A percentile compares a stretch with the other conserved stretches of the same genome.
Evolutionary conservation across 2,329 filamentous ascomycete species (phyloP).

Genomic region (Pezicula radicicola): DNA sequence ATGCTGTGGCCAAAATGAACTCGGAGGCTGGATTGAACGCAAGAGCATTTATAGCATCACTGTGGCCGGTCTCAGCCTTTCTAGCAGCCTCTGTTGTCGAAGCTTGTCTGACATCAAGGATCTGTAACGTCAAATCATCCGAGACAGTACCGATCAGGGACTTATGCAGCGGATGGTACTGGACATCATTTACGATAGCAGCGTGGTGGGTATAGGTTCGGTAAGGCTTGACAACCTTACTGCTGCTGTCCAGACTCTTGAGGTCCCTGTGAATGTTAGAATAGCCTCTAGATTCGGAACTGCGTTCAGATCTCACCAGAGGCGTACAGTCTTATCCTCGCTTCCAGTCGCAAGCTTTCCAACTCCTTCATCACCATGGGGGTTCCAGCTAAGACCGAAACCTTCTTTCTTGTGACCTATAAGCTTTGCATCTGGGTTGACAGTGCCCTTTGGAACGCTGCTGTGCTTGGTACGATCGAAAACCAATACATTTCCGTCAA

Average conservation of each 20-base stretch:
- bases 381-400: conserved; percentile 91
- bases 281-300: not conserved
- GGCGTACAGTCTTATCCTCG: conserved; percentile 84
- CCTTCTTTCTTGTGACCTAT: conserved; percentile 85
- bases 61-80: conserved; percentile 68
- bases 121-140: conserved; percentile 89
- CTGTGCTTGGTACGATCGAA: conserved; percentile 97
- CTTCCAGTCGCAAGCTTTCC: conserved; percentile 87
- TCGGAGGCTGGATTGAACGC: conserved; percentile 94
- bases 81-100: conserved; percentile 66
- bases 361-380: conserved; percentile 55
- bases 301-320: conserved; percentile 62
- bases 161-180: conserved; percentile 85
- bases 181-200: conserved; percentile 93
- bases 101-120: conserved; percentile 77
- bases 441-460: conserved; percentile 67
- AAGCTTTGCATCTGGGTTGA: conserved; percentile 81
- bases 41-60: conserved; percentile 92
- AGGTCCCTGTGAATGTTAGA: conserved; percentile 61
- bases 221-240: conserved; percentile 66
- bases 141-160: conserved; percentile 90
- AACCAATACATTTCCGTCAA: conserved; percentile 83
- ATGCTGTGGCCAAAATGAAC: conserved; percentile 85
- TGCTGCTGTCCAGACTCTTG: conserved; percentile 67
- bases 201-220: conserved; percentile 84